phyloP scores from a whole-genome alignment of 768 basidiomycete species.

The Tulasnella sp. region DNA sequence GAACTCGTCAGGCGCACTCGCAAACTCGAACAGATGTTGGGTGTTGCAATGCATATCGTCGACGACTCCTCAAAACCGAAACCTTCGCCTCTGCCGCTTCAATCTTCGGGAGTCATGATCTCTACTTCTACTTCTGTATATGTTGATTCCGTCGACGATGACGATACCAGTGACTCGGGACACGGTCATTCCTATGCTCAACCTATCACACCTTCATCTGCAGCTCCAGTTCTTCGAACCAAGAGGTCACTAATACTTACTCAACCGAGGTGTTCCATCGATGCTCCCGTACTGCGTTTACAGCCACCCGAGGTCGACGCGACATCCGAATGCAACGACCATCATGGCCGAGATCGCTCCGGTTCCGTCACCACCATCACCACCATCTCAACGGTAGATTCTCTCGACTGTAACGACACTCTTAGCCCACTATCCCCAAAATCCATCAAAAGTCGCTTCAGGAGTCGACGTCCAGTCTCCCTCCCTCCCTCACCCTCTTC shows the following conservation, averaged over 20 bases:
- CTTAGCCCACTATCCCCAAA: not conserved
- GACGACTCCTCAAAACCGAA: not conserved
- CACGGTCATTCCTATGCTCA: not conserved
- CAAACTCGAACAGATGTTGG: conserved; percentile 13
- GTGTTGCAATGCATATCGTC: conserved; percentile 11
- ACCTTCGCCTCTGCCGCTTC: not conserved
- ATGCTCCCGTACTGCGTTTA: not conserved
- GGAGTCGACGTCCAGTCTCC: not conserved
- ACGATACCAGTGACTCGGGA: not conserved
- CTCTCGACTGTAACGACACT: not conserved
- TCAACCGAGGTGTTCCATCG: not conserved
- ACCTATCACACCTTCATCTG: not conserved
- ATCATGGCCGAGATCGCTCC: not conserved
- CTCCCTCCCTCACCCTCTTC: not conserved
- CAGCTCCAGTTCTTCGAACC: not conserved
- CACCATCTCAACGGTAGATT: not conserved
- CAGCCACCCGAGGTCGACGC: not conserved
- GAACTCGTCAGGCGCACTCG: conserved; percentile 6
- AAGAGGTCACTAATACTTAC: not conserved
- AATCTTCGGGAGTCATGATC: conserved; percentile 2
- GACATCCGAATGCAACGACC: not conserved
- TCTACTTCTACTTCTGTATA: conserved; percentile 4
- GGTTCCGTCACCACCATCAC: conserved; percentile 4
- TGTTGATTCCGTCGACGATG: not conserved
- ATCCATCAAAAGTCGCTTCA: not conserved